A percentile compares a stretch with the other conserved stretches of the same genome.
Evolutionary conservation across 495 filamentous ascomycete genomes (phyloP).

Genomic region (Xylaria flabelliformis): DNA sequence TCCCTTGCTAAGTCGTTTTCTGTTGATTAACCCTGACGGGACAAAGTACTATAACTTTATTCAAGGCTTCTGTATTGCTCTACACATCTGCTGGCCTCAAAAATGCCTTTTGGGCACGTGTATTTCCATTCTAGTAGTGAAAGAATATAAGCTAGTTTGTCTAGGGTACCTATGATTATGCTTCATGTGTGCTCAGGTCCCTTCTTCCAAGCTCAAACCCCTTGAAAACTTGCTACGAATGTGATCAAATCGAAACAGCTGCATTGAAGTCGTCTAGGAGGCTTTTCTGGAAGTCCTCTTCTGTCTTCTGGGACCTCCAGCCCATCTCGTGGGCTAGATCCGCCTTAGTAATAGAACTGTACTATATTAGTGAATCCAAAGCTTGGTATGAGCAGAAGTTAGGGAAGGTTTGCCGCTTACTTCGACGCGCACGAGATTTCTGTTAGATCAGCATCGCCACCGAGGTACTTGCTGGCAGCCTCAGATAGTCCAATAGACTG

Average conservation of each 20-base stretch:
- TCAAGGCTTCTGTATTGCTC: background rate
- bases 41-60: background rate
- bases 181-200: background rate
- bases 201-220: background rate
- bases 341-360: conserved; percentile 19
- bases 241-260: background rate
- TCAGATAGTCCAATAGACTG: background rate
- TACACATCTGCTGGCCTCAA: background rate
- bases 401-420: background rate
- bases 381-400: background rate
- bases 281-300: conserved; percentile 26
- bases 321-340: conserved; percentile 25
- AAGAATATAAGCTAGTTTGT: background rate
- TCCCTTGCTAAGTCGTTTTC: background rate
- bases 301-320: conserved; percentile 25
- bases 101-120: too few species aligned
- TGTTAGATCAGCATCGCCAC: background rate
- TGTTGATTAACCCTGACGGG: background rate
- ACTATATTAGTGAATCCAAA: background rate
- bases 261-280: conserved; percentile 25
- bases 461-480: background rate
- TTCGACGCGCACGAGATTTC: background rate
- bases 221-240: background rate
- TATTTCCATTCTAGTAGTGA: too few species aligned
- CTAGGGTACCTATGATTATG: background rate